Base-by-base conservation (phyloP, 495 filamentous ascomycete genomes). In the Evansstolkia leycettana region DNA sequence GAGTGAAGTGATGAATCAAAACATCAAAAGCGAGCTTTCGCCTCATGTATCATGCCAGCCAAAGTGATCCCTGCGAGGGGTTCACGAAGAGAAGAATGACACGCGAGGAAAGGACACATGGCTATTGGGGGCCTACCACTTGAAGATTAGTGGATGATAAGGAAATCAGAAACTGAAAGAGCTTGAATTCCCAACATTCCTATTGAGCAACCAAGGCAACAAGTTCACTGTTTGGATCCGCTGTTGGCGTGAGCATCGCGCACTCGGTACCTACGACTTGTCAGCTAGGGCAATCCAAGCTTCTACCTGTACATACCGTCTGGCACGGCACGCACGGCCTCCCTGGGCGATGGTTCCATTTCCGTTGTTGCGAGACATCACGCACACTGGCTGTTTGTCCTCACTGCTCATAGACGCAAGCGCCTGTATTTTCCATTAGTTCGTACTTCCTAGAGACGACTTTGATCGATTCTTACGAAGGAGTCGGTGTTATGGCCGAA, bases 401-500 rank as follows among this genome's bases (percentile, higher is more conserved):
- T 73, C 68, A 17, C 77, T 80, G 27, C 78, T 71, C 84, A 95
- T 90, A n/a, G 81, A 86, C 1, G 82, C 79, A 9, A 94, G 54
- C 14, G 84, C 85, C 70, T 78, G 45, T 23, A 23, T 4, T 23
- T 23, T 23, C 20, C n/a, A n/a, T 23, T 9, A 23, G 20, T 23
- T 23, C 5, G 9, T 5, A 4, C 12, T 13, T 16, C 10, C 9
- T 8, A 27, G 14, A 2, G 7, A 17, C 10, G 7, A 28, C 25
- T 16, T 9, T 10, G 30, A 16, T n/a, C 4, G 11, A 8, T 13
- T 56, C 69, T 58, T 47, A 75, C 67, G 49, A 95, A 94, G 0
- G 84, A 90, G 45, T 93, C 85, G 2, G 86, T 94, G 50, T 92
- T 95, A 57, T 95, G 87, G 1, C 76, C 85, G 52, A 88, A 95